phyloP scores from a whole-genome alignment of 129 eudicot species.

The Arctium lappa region DNA sequence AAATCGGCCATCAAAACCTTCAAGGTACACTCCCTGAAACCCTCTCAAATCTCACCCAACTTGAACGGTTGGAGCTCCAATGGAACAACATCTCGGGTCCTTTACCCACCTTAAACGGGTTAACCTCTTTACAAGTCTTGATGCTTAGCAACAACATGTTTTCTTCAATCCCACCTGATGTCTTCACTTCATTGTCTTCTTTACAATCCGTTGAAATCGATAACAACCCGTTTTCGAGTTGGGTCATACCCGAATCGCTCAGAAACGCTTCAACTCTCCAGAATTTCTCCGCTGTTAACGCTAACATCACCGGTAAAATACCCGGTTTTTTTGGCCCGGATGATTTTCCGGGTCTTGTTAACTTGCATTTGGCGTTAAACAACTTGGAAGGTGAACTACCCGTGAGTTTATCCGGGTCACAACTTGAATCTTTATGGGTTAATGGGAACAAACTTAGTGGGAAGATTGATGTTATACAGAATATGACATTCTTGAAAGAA shows the following conservation, averaged over 20 bases:
- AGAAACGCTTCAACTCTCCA: conserved; percentile 63
- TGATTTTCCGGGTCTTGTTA: conserved; percentile 65
- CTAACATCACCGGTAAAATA: conserved; percentile 56
- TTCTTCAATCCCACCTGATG: conserved; percentile 61
- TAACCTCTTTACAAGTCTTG: conserved; percentile 60
- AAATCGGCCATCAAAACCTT: conserved; percentile 65
- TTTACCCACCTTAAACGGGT: conserved; percentile 65
- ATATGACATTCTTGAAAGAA: conserved; percentile 84
- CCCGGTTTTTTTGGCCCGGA: conserved; percentile 74
- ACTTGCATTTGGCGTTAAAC: conserved; percentile 73
- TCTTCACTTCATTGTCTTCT: conserved; percentile 65
- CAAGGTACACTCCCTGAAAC: conserved; percentile 70
- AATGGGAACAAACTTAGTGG: conserved; percentile 84
- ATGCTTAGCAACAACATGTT: conserved; percentile 77
- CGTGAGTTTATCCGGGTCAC: conserved; percentile 57
- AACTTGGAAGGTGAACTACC: conserved; percentile 67
- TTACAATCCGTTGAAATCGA: conserved; percentile 72
- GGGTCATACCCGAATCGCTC: conserved; percentile 81
- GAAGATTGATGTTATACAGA: conserved; percentile 65
- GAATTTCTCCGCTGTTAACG: conserved; percentile 83
- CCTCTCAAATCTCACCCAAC: conserved; percentile 46
- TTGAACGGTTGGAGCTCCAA: conserved; percentile 79
- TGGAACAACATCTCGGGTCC: conserved; percentile 80
- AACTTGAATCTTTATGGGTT: conserved; percentile 79
- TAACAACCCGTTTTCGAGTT: conserved; percentile 65